Evolutionary conservation across 164 flowering plant genomes (phyloP).

Genomic region (Umbilicus rupestris): DNA sequence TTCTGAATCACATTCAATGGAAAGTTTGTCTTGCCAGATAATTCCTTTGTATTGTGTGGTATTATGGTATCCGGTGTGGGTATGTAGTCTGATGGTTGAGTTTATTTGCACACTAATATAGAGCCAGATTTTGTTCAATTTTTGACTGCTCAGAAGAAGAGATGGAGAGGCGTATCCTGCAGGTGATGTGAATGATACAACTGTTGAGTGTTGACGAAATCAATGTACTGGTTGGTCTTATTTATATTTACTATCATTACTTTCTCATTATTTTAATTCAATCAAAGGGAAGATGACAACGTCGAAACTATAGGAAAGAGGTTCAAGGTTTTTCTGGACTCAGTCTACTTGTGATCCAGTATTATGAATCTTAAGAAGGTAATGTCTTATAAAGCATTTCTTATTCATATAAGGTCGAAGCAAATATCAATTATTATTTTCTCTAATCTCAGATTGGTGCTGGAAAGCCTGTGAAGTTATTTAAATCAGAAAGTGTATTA

Average conservation of each 20-base stretch:
- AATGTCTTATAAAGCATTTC: too few relatives aligned
- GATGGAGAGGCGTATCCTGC: conserved; percentile 89
- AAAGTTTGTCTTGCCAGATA: neutral
- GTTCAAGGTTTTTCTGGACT: conserved; percentile 64
- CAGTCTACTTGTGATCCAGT: conserved; percentile 63
- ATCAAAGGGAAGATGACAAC: conserved; percentile 94
- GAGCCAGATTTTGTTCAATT: conserved; percentile 64
- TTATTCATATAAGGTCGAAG: too few relatives aligned
- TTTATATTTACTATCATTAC: neutral
- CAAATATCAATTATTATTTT: too few relatives aligned
- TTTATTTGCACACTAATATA: conserved; percentile 66
- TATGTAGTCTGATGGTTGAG: too few relatives aligned
- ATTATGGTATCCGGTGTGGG: neutral
- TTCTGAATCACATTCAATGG: too few relatives aligned
- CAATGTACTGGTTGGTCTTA: too few relatives aligned
- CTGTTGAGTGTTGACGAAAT: too few relatives aligned
- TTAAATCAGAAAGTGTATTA: too few relatives aligned
- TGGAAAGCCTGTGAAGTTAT: conserved; percentile 67
- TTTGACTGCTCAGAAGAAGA: conserved; percentile 81
- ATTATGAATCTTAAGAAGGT: conserved; percentile 57
- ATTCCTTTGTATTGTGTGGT: neutral
- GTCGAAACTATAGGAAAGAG: conserved; percentile 73
- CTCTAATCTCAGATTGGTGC: conserved; percentile 59
- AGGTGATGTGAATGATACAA: conserved; percentile 32
- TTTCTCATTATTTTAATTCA: neutral